These are phyloP conservation scores for Penicillium hordei DNA, from an alignment of 2,329 filamentous ascomycete genomes.

Conservation along the genomic window DNA sequence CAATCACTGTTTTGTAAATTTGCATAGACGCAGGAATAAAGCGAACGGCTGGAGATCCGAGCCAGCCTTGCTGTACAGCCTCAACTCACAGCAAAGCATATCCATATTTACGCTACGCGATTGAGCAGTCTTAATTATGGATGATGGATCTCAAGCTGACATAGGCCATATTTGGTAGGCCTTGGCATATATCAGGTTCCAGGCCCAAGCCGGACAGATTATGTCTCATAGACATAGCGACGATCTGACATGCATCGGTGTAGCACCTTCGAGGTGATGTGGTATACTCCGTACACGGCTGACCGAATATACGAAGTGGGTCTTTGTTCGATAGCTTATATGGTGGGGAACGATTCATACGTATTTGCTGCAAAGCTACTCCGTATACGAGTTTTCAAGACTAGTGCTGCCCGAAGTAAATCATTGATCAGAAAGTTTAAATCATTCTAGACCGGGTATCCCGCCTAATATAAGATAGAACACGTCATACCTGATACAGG, in stretches of 20 bases:
- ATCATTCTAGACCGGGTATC: background rate
- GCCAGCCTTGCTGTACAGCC: conserved; percentile 11
- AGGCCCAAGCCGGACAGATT: background rate
- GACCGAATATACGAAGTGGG: background rate
- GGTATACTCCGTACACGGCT: background rate
- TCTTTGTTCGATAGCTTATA: background rate
- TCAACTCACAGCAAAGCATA: conserved; percentile 1
- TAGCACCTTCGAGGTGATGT: background rate
- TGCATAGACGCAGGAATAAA: background rate
- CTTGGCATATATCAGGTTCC: background rate
- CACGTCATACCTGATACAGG: conserved; percentile 8
- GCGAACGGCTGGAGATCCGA: conserved; percentile 5
- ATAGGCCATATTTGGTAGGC: background rate
- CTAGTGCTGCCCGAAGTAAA: background rate
- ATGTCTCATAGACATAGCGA: background rate
- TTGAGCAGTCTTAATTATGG: background rate
- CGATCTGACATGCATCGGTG: conserved; percentile 2
- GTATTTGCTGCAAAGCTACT: background rate
- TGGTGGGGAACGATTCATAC: background rate
- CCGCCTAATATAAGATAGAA: background rate
- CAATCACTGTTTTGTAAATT: conserved; percentile 2
- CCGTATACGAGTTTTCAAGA: background rate
- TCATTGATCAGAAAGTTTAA: background rate
- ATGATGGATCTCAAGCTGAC: background rate
- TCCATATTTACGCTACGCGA: background rate